Evolutionary conservation across 306 rosid species (phyloP).

Genomic region (Ormosia emarginata): DNA sequence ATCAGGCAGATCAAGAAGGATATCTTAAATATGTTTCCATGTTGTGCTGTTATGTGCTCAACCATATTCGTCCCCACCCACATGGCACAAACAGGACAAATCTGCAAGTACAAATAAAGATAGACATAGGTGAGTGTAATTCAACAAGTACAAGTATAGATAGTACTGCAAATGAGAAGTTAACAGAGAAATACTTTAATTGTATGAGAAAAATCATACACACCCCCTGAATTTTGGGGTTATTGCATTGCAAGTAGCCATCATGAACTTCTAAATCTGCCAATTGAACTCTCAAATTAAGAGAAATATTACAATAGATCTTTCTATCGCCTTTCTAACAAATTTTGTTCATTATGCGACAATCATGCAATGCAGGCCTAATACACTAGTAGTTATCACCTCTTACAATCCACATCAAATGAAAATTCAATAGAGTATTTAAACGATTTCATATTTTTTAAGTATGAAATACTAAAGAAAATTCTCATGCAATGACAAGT

Average conservation of each 20-base stretch:
- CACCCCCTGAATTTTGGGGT: not conserved
- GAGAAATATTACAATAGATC: not conserved
- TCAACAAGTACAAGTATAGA: not conserved
- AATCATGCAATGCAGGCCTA: not conserved
- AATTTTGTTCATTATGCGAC: not conserved
- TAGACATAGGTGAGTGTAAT: constrained; percentile 25
- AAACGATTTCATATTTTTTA: not conserved
- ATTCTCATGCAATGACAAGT: not conserved
- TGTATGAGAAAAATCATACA: not conserved
- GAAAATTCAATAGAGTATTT: not conserved
- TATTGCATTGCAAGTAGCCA: not conserved
- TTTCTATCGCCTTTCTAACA: not conserved
- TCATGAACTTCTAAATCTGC: not conserved
- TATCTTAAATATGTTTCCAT: constrained; percentile 55
- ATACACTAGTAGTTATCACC: not conserved
- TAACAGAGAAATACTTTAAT: not conserved
- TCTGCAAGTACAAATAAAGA: constrained; percentile 41
- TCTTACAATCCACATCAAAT: not conserved
- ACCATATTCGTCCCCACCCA: constrained; percentile 53
- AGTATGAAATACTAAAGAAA: not conserved
- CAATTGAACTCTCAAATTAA: not conserved
- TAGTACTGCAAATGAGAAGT: not conserved
- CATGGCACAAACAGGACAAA: constrained; percentile 62
- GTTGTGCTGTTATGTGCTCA: constrained; percentile 64
- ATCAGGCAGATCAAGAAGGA: constrained; percentile 42